phyloP scores from a whole-genome alignment of 306 rosid genomes.

The Sophora flavescens region DNA sequence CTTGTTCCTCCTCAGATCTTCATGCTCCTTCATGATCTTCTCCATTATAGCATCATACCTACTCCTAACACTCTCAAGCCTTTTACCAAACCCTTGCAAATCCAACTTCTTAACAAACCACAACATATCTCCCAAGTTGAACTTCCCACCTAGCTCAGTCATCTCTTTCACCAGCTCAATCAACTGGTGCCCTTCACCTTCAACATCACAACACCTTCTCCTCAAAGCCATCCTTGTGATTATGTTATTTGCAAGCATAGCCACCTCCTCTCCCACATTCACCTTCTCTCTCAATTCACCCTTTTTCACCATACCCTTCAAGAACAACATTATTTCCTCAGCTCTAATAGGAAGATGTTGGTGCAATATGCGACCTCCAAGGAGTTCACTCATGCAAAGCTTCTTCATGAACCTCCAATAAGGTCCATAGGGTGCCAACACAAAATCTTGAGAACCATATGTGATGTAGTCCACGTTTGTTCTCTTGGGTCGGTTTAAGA shows the following conservation, averaged over 20 bases:
- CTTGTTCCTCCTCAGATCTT: slow-evolving; percentile 50
- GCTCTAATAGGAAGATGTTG: slow-evolving; percentile 50
- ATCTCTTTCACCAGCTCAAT: slow-evolving; percentile 51
- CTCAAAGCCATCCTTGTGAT: slow-evolving; percentile 61
- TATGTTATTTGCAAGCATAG: slow-evolving; percentile 48
- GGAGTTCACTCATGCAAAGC: slow-evolving; percentile 65
- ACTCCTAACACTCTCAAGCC: slow-evolving; percentile 45
- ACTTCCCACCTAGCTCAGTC: slow-evolving; percentile 50
- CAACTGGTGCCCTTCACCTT: slow-evolving; percentile 53
- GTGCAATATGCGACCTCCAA: slow-evolving; percentile 52
- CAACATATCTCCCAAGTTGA: slow-evolving; percentile 51
- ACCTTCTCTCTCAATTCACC: slow-evolving; percentile 39
- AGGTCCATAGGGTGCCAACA: slow-evolving; percentile 65
- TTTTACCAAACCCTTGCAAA: slow-evolving; percentile 63
- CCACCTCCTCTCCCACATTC: slow-evolving; percentile 53
- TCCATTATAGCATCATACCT: slow-evolving; percentile 63
- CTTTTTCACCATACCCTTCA: slow-evolving; percentile 34
- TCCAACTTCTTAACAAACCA: slow-evolving; percentile 56
- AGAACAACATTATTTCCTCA: slow-evolving; percentile 49
- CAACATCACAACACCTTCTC: slow-evolving; percentile 54
- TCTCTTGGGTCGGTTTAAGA: slow-evolving; percentile 58
- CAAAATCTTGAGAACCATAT: slow-evolving; percentile 61
- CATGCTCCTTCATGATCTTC: slow-evolving; percentile 61
- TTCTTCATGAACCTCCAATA: slow-evolving; percentile 74
- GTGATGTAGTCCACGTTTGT: slow-evolving; percentile 56